Evolutionary conservation across 176 grass and related monocot genomes (phyloP).

Genomic region (Juncus inflexus): DNA sequence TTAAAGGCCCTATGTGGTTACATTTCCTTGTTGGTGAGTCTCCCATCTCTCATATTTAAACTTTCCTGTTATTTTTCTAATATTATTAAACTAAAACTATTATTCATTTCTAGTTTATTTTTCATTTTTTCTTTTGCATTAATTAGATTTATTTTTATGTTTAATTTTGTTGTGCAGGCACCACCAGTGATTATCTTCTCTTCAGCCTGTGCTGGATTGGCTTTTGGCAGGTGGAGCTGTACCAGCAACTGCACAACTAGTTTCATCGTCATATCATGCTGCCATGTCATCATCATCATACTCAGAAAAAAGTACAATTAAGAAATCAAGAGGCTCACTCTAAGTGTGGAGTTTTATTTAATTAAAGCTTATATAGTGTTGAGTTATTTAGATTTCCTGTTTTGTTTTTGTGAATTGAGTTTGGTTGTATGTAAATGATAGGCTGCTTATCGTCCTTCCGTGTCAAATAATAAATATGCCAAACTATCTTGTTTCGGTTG

Average conservation of each 20-base stretch:
- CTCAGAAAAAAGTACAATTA: constrained; percentile 1
- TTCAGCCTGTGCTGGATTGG: constrained; percentile 95
- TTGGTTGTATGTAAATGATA: no score
- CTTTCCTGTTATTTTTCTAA: neutral
- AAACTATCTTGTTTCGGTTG: no score
- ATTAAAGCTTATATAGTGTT: no score
- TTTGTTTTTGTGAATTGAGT: no score
- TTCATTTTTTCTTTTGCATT: constrained; percentile 2
- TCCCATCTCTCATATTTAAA: neutral
- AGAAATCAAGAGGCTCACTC: constrained; percentile 26
- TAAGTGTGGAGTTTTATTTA: neutral
- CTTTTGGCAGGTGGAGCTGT: constrained; percentile 62
- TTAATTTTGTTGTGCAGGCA: constrained; percentile 35
- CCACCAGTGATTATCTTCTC: constrained; percentile 93
- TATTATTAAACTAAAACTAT: no score
- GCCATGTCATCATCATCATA: constrained; percentile 37
- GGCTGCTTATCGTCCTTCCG: no score
- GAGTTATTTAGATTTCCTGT: no score
- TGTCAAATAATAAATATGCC: no score
- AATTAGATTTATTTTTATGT: neutral
- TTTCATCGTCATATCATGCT: constrained; percentile 63
- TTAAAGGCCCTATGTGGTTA: constrained; percentile 91
- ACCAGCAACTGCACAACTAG: constrained; percentile 72
- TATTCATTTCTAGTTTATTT: neutral
- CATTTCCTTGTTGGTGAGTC: constrained; percentile 96